These are phyloP conservation scores for Torulaspora indica DNA, from an alignment of 805 yeast genomes.

Conservation along the genomic window DNA sequence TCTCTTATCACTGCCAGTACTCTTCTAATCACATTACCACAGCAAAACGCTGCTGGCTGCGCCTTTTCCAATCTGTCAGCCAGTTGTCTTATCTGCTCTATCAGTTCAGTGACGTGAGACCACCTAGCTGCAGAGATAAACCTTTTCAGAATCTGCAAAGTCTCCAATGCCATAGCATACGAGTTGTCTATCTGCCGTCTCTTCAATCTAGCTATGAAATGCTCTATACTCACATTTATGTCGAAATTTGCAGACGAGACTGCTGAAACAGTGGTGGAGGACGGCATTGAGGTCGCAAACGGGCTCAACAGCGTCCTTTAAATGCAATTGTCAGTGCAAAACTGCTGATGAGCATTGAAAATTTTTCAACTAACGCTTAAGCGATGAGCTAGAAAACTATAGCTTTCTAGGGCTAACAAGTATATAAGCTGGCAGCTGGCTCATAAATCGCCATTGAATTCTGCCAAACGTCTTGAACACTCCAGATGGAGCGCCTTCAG, in stretches of 20 bases:
- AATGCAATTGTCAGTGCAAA: background rate
- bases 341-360: background rate
- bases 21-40: conserved; percentile 88
- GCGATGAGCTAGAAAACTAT: conserved; percentile 1
- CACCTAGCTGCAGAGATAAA: conserved; percentile 87
- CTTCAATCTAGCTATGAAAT: conserved; percentile 56
- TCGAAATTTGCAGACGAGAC: conserved; percentile 26
- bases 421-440: too few relatives aligned
- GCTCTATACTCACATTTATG: conserved; percentile 40
- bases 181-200: conserved; percentile 83
- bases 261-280: conserved; percentile 8
- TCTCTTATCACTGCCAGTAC: conserved; percentile 84
- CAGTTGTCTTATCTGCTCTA: conserved; percentile 63
- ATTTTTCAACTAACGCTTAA: conserved; percentile 3
- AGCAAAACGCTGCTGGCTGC: conserved; percentile 81
- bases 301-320: background rate
- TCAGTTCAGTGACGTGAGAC: conserved; percentile 70
- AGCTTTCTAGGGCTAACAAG: background rate
- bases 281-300: conserved; percentile 6
- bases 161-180: conserved; percentile 74
- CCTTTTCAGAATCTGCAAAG: conserved; percentile 81
- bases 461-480: conserved; percentile 27
- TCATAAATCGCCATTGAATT: conserved; percentile 32
- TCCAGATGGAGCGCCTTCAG: conserved; percentile 28
- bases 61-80: conserved; percentile 71